Conservation (phyloP, 139 green algal species). For the Chlorella sp. region DNA sequence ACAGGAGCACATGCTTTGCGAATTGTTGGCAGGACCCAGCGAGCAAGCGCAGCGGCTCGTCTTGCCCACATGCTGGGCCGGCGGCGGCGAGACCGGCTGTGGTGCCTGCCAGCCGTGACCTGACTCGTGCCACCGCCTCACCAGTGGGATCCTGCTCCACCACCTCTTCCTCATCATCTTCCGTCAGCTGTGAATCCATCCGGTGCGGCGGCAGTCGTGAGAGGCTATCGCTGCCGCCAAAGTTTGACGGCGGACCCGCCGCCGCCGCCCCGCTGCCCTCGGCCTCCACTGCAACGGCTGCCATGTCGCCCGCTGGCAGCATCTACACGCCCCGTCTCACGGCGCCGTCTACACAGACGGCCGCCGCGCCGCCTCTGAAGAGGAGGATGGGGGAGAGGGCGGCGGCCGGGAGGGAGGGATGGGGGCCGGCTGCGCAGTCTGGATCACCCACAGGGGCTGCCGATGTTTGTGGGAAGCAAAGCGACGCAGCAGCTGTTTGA, state of each 20-base stretch:
- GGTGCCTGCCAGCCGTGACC: too few relatives aligned
- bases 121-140: background rate
- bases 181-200: background rate
- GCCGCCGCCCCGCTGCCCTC: conserved; percentile 8
- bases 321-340: background rate
- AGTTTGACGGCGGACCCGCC: background rate
- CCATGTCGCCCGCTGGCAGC: background rate
- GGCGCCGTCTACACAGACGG: too few relatives aligned
- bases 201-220: background rate
- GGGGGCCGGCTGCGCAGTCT: background rate
- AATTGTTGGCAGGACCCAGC: too few relatives aligned
- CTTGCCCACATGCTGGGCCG: too few relatives aligned
- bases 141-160: conserved; percentile 44
- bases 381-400: background rate
- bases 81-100: too few relatives aligned
- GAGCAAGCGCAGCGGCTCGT: too few relatives aligned
- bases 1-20: too few relatives aligned
- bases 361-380: too few relatives aligned
- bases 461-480: too few relatives aligned
- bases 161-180: conserved; percentile 50
- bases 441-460: background rate
- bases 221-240: background rate
- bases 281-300: conserved; percentile 3
- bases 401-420: background rate
- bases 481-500: background rate